These are phyloP conservation scores for Talaromyces funiculosus DNA, from an alignment of 2,329 filamentous ascomycete species.

Conservation along the genomic window DNA sequence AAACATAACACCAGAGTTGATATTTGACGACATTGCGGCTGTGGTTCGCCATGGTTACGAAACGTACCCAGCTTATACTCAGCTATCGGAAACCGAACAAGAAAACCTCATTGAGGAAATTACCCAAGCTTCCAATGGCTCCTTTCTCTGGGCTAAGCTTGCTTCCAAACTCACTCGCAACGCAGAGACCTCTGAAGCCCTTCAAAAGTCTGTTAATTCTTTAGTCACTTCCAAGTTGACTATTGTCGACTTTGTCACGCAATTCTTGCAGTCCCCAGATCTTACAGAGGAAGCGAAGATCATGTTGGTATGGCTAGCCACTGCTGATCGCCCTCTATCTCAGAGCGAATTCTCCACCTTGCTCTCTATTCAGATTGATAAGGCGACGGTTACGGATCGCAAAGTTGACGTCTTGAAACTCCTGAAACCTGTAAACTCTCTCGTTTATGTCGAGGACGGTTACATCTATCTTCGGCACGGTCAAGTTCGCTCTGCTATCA, in stretches of 20 bases:
- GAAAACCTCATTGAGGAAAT: conserved; percentile 30
- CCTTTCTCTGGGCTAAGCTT: conserved; percentile 38
- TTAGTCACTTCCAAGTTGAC: conserved; percentile 23
- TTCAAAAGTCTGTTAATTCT: conserved; percentile 26
- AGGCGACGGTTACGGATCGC: conserved; percentile 23
- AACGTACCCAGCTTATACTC: conserved; percentile 19
- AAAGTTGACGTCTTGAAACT: conserved; percentile 22
- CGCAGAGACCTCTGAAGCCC: conserved; percentile 22
- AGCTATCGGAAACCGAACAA: conserved; percentile 27
- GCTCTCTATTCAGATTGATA: conserved; percentile 26
- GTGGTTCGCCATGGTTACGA: conserved; percentile 29
- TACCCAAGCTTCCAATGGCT: conserved; percentile 29
- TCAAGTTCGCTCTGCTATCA: conserved; percentile 26
- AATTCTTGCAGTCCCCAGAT: conserved; percentile 21
- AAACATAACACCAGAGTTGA: conserved; percentile 27
- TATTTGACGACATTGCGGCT: conserved; percentile 33
- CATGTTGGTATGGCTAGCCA: conserved; percentile 36
- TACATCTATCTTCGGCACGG: conserved; percentile 33
- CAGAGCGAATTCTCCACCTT: conserved; percentile 29
- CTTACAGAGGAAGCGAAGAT: conserved; percentile 27
- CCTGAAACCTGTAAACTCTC: conserved; percentile 26
- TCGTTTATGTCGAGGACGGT: conserved; percentile 32
- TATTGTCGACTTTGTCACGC: conserved; percentile 28
- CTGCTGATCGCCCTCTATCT: conserved; percentile 31
- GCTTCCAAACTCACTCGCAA: conserved; percentile 25